A percentile compares a stretch with the other conserved stretches of the same genome.
These are phyloP conservation scores for Aspergillus floridensis DNA, from an alignment of 2,329 filamentous ascomycete species.

Conservation along the genomic window DNA sequence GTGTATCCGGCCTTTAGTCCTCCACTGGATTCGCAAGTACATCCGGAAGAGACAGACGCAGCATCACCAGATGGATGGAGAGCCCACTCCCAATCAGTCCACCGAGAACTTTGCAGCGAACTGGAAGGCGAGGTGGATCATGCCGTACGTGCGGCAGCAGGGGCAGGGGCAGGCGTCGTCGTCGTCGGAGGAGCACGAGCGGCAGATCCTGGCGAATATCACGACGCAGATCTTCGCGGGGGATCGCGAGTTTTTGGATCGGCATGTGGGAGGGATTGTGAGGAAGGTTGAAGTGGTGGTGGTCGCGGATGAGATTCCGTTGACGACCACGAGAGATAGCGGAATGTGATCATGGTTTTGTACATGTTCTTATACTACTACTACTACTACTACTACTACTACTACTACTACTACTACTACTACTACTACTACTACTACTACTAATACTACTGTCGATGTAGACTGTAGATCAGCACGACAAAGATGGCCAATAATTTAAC, in stretches of 20 bases:
- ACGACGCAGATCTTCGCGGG: slow-evolving; percentile 5
- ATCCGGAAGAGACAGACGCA: neutral
- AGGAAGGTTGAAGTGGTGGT: neutral
- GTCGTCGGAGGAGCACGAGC: neutral
- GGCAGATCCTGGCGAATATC: neutral
- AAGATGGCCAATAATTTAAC: no score
- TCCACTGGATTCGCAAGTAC: neutral
- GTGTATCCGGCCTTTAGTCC: neutral
- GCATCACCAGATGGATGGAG: neutral
- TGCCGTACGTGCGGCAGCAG: neutral
- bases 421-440: no score
- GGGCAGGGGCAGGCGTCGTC: neutral
- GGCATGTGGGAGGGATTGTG: neutral
- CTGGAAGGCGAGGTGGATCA: slow-evolving; percentile 1
- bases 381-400: no score
- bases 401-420: no score
- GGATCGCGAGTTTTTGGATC: slow-evolving; percentile 2
- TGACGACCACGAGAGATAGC: neutral
- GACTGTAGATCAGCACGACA: no score
- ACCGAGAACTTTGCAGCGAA: neutral
- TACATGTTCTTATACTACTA: no score
- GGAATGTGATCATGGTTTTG: no score
- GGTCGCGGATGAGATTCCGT: slow-evolving; percentile 3
- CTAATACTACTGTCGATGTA: no score
- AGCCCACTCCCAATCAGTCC: neutral